Evolutionary conservation across 208 protist genomes (phyloP).

Genomic region (Trypanosoma cruzi): DNA sequence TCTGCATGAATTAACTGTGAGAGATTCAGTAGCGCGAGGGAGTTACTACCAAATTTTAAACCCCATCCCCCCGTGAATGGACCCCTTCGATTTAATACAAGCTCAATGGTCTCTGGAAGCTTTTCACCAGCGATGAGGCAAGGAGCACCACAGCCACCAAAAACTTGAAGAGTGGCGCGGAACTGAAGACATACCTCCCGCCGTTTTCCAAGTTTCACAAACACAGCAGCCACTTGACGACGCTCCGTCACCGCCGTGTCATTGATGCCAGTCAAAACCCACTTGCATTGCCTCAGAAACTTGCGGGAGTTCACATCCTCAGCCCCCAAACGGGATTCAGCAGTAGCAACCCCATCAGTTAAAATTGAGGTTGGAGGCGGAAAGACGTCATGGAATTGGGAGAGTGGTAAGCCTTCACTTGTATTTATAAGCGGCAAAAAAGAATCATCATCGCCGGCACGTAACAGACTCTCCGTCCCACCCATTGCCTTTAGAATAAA

Average conservation of each 20-base stretch:
- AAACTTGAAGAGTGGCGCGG: neutral
- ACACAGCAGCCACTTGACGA: slow-evolving; percentile 40
- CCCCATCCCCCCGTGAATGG: slow-evolving; percentile 21
- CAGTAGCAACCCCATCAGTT: neutral
- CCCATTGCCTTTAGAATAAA: slow-evolving; percentile 21
- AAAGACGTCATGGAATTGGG: slow-evolving; percentile 1
- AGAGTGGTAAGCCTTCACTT: neutral
- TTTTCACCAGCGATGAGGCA: neutral
- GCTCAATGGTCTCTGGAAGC: slow-evolving; percentile 11
- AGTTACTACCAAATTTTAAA: slow-evolving; percentile 23
- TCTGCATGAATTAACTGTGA: slow-evolving; percentile 1
- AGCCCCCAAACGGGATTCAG: neutral
- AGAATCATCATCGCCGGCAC: neutral
- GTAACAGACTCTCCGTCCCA: neutral
- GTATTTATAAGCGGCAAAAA: neutral
- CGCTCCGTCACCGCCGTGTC: slow-evolving; percentile 24
- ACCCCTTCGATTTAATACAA: slow-evolving; percentile 3
- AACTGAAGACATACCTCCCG: slow-evolving; percentile 33
- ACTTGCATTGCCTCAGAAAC: slow-evolving; percentile 27
- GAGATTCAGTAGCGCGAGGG: slow-evolving; percentile 26
- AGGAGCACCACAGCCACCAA: neutral
- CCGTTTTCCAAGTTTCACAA: slow-evolving; percentile 24
- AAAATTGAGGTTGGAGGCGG: neutral
- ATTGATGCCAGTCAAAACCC: slow-evolving; percentile 35
- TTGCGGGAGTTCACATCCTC: neutral